A percentile compares a stretch with the other conserved stretches of the same genome.
Evolutionary conservation across 2,329 filamentous ascomycete species (phyloP).

Genomic region (Cladosporium colombiae): DNA sequence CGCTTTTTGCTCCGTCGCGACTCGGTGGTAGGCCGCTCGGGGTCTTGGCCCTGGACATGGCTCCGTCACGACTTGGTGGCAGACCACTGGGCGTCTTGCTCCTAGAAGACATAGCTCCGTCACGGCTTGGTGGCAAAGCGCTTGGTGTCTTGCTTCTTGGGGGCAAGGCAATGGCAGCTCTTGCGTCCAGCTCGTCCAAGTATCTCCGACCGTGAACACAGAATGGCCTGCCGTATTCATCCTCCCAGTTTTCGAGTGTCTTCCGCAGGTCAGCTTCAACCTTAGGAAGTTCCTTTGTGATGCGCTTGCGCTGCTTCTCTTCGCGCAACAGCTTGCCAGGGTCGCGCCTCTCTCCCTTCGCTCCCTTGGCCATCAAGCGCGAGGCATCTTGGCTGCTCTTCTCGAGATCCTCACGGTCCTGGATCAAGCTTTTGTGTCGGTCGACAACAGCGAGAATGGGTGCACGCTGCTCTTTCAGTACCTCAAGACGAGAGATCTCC

Average conservation of each 20-base stretch:
- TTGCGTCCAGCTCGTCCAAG: slow-evolving; percentile 75
- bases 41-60: slow-evolving; percentile 60
- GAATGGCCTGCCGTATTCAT: slow-evolving; percentile 92
- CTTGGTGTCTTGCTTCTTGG: slow-evolving; percentile 65
- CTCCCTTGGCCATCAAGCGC: slow-evolving; percentile 83
- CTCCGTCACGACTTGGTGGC: not conserved
- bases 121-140: slow-evolving; percentile 29
- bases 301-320: slow-evolving; percentile 98
- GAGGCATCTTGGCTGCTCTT: slow-evolving; percentile 93
- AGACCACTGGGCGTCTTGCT: not conserved
- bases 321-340: slow-evolving; percentile 90
- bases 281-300: slow-evolving; percentile 93
- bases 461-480: slow-evolving; percentile 80
- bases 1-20: slow-evolving; percentile 35
- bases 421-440: slow-evolving; percentile 76
- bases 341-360: slow-evolving; percentile 91
- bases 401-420: slow-evolving; percentile 84
- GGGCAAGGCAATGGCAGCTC: slow-evolving; percentile 60
- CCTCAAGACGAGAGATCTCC: slow-evolving; percentile 80
- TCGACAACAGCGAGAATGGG: slow-evolving; percentile 83
- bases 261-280: slow-evolving; percentile 80
- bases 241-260: slow-evolving; percentile 83
- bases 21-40: slow-evolving; percentile 48
- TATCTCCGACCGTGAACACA: slow-evolving; percentile 90
- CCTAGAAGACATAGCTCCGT: slow-evolving; percentile 23